Evolutionary conservation across 176 grass and related monocot species (phyloP), one percentile per base, ranked within the genome.

Genomic region (Stipa capillata): DNA sequence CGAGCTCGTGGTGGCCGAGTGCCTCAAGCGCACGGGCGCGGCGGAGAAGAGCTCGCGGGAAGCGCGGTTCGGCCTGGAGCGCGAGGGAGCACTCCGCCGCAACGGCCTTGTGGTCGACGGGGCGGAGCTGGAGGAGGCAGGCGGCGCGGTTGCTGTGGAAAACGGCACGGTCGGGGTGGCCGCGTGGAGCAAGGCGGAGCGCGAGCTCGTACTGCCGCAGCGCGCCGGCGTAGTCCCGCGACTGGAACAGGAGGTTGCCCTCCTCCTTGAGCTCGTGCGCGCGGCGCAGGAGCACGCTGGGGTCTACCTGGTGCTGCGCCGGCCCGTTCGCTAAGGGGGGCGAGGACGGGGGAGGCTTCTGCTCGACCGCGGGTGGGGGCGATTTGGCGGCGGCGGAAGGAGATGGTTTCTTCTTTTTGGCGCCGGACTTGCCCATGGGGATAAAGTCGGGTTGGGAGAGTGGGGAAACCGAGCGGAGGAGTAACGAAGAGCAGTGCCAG

Each of bases 141-240:
- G 96, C 96, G 9, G 96, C 96, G 64, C 96, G 90, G 66, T 99
- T 93, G 88, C 92, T 94, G 81, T 99, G 92, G 85, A 99, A 99
- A 8, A 99, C 84, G 13, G 96, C 92, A 81, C 90, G 88, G 81
- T 95, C 92, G 17, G 92, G 78, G 71, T 99, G 96, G 64, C 76
- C 75, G 24, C 71, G 84, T 39, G 96, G 92, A n/a, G 90, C 89
- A 7, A 95, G 92, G 69, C 84, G 83, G 40, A 99, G 82, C 8
- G 92, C 96, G 47, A 92, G 86, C 74, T 99, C 96, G 90, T 99
- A 99, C 81, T 93, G 90, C 44, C 87, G 88, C 60, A 99, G 81
- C 70, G 96, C 96, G 21, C 81, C 87, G 0, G 35, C 20, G 80
- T 99, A 99, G 70, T 99, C 96, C 23, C 89, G 87, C 35, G 86